These are phyloP conservation scores for Plenodomus tracheiphilus DNA, from an alignment of 2,329 filamentous ascomycete species.

Conservation along the genomic window DNA sequence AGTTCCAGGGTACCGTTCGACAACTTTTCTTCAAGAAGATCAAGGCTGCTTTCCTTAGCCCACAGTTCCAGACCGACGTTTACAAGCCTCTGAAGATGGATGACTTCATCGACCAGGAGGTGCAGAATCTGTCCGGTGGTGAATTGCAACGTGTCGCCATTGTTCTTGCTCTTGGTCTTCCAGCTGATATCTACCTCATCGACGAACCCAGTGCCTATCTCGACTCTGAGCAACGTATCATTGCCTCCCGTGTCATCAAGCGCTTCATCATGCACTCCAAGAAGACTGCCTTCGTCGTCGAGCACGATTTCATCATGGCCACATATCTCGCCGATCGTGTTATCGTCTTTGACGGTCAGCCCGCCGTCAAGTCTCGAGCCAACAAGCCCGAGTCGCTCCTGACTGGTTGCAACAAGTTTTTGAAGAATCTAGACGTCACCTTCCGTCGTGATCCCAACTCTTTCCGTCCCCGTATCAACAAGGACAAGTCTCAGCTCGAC, in stretches of 20 bases:
- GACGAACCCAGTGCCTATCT: constrained; percentile 87
- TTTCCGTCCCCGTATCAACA: constrained; percentile 98
- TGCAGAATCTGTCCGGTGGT: constrained; percentile 98
- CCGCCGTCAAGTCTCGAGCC: constrained; percentile 83
- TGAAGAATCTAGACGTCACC: constrained; percentile 95
- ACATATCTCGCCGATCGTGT: constrained; percentile 86
- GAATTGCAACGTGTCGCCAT: constrained; percentile 99
- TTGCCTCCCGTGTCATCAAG: constrained; percentile 97
- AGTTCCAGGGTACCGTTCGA: constrained; percentile 94
- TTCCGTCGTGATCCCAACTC: constrained; percentile 98
- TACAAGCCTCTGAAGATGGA: constrained; percentile 99
- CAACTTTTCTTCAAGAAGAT: constrained; percentile 99
- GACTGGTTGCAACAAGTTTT: constrained; percentile 93
- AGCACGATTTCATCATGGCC: constrained; percentile 99
- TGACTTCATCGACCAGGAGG: constrained; percentile 99
- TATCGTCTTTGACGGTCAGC: constrained; percentile 96
- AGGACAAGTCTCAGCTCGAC: constrained; percentile 91
- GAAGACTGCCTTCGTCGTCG: constrained; percentile 98
- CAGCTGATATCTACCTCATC: constrained; percentile 97
- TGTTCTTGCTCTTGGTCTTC: constrained; percentile 91
- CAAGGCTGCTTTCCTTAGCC: constrained; percentile 92
- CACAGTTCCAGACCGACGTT: constrained; percentile 99
- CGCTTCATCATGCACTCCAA: constrained; percentile 99
- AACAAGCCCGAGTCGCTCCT: constrained; percentile 90
- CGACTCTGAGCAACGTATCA: constrained; percentile 98